Evolutionary conservation across 192 early-diverging fungal genomes (phyloP).

Genomic region (Coemansia sp.): DNA sequence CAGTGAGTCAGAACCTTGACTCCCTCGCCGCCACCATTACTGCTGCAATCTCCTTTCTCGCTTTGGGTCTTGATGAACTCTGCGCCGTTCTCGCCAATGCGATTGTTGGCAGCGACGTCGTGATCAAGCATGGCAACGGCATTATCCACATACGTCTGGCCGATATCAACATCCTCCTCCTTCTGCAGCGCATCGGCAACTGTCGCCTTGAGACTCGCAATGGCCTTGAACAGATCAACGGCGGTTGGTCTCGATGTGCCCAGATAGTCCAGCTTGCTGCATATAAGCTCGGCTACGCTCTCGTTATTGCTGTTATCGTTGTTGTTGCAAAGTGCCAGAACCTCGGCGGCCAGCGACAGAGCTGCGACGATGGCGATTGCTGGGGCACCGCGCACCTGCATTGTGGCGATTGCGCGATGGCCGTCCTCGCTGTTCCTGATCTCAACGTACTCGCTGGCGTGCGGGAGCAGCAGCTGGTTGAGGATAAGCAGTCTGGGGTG

Average conservation of each 20-base stretch:
- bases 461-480: conserved; percentile 91
- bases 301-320: conserved; percentile 30
- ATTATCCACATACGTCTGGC: conserved; percentile 64
- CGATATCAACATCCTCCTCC: conserved; percentile 47
- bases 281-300: conserved; percentile 59
- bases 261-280: conserved; percentile 68
- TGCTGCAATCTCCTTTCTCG: neutral
- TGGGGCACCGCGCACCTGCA: conserved; percentile 92
- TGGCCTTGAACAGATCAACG: conserved; percentile 92
- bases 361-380: conserved; percentile 98
- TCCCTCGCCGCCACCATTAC: neutral
- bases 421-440: conserved; percentile 66
- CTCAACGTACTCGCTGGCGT: conserved; percentile 72
- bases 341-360: conserved; percentile 82
- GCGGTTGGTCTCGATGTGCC: conserved; percentile 92
- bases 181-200: conserved; percentile 10
- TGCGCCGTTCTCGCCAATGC: conserved; percentile 80
- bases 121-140: conserved; percentile 82
- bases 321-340: conserved; percentile 3
- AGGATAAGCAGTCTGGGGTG: conserved; percentile 68
- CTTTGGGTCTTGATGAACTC: conserved; percentile 35
- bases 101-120: conserved; percentile 86
- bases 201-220: conserved; percentile 46
- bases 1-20: conserved; percentile 90
- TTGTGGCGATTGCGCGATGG: conserved; percentile 85